Evolutionary conservation across 139 green algal genomes (phyloP), one percentile per base, ranked within the genome.

Genomic region (Volvox africanus): DNA sequence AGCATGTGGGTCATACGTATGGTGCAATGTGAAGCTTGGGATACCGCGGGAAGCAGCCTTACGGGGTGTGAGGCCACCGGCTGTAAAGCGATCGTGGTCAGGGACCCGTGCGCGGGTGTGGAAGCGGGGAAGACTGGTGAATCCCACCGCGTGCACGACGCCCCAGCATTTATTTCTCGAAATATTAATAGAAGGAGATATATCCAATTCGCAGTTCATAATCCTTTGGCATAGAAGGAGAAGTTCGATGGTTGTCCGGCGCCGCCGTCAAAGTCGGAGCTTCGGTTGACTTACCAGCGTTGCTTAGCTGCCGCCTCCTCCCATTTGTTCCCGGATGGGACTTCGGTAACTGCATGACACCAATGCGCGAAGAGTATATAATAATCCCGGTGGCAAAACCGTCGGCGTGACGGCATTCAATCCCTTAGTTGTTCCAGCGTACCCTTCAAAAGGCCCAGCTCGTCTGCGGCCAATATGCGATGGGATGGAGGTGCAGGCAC

Each of bases 371-470:
- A n/a, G 16, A 73, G 21, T 73, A 55, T 55, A 55, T 24, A 73
- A 28, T 9, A 28, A 73, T 24, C 6, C 65, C 16, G 65, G 21
- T 73, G 65, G 24, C 65, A 36, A 13, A 82, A 30, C n/a, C 44
- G 36, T 84, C 30, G 36, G 78, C 6, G 62, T 26, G 62, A 11
- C 44, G 9, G 44, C 44, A 55, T 55, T 55, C n/a, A 55, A 55
- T 35, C 73, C 24, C 9, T 19, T 24, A 9, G 19, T 14, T 12
- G 32, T 26, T n/a, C 61, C 28, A 36, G 35, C 35, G 30, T 33
- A 90, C 86, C 73, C 26, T 90, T 90, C 11, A 90, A n/a, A 14
- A 83, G 20, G 6, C 86, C 86, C 18, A 90, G 16, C 16, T 90
- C 86, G 67, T 90, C 86, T n/a, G 86, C 55, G 0, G 86, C 62